Percentiles rank a stretch among this genome's conserved stretches.
phyloP scores from a whole-genome alignment of 164 flowering plant genomes.

The Dillenia suffruticosa region DNA sequence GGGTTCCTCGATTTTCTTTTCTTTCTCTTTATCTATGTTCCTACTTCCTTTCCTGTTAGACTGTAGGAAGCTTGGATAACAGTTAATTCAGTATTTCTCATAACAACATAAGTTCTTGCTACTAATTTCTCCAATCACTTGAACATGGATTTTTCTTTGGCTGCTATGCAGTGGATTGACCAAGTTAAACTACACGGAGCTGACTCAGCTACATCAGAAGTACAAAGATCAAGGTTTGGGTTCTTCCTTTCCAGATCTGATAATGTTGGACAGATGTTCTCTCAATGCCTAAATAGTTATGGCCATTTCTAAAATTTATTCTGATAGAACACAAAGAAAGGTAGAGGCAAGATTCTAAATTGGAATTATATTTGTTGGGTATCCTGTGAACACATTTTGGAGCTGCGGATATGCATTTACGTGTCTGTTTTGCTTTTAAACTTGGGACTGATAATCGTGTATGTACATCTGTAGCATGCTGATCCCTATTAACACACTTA shows the following conservation, averaged over 20 bases:
- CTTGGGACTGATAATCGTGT: too few species aligned
- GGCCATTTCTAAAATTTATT: not conserved
- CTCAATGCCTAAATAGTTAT: not conserved
- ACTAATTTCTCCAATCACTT: too few species aligned
- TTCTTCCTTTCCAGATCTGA: not conserved
- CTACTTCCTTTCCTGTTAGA: not conserved
- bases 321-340: too few species aligned
- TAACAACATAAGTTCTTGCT: too few species aligned
- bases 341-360: too few species aligned
- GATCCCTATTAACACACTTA: not conserved
- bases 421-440: too few species aligned
- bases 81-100: too few species aligned
- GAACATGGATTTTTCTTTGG: not conserved
- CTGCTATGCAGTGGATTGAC: constrained; percentile 34
- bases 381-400: too few species aligned
- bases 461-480: not conserved
- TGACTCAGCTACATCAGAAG: constrained; percentile 41
- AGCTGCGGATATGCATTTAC: too few species aligned
- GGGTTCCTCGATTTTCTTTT: not conserved
- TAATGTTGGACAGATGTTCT: not conserved
- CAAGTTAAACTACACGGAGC: constrained; percentile 45
- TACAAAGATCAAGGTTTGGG: constrained; percentile 56
- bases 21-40: not conserved
- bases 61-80: too few species aligned
- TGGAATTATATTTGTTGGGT: too few species aligned